Evolutionary conservation across 1,139 yeast species (phyloP), one percentile per base, ranked within the genome.

Genomic region (Hyphopichia wangnamkhiaoensis): DNA sequence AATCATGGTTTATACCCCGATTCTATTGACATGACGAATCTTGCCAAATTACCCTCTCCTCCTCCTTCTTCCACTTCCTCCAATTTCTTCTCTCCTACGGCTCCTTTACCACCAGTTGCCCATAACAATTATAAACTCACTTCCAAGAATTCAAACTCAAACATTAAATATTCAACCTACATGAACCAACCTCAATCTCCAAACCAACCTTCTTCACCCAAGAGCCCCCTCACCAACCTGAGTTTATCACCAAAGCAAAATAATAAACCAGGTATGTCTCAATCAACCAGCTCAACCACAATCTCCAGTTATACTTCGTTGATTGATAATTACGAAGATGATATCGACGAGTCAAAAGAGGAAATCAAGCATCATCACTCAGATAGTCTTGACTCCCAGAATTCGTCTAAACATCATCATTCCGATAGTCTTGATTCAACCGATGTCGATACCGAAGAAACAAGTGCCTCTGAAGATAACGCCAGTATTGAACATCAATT

Each of bases 51-150:
- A 31, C 38, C 48, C 33, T 37, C 41, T 26, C 7, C 14, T 8
- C 20, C 23, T 10, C 3, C 13, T 9, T 25, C 21, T 9, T 24
- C 33, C 4, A 28, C 32, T 13, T 20, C 37, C 6, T 4, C 16
- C 2, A 18, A 25, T 13, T 49, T 50, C 25, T 59, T 49, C 37
- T 58, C 62, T 0, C 54, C 67, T 2, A 61, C 68, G 0, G 60
- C 61, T 6, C 67, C 68, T 14, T 50, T 64, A 38, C 68, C 67
- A 14, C 58, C 55, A 17, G 34, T 3, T 25, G 21, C 14, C 39
- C 42, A 18, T 21, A 19, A 10, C 12, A 23, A 30, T 16, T 29
- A 39, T 26, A 20, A 30, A 15, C 9, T 34, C 10, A 6, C 29
- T n/a, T 16, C 29, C 13, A 32, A 24, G n/a, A 17, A 23, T 6